Conservation (phyloP, 2,329 filamentous ascomycete genomes). For the Fusarium sp. region DNA sequence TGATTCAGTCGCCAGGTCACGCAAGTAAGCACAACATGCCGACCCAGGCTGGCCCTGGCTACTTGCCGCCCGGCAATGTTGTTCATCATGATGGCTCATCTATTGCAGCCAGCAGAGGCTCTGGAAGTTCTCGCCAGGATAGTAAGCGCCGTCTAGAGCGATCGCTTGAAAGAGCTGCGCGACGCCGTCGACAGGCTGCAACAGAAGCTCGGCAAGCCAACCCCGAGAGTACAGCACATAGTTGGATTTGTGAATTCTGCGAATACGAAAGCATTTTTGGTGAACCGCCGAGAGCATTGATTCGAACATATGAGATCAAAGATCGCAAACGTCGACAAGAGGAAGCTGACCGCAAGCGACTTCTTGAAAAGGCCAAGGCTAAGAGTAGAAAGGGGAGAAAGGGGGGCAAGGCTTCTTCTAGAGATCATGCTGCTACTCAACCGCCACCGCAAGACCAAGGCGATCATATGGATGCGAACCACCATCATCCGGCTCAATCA, state of each 20-base stretch:
- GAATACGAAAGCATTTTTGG: constrained; percentile 98
- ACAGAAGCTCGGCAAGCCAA: constrained; percentile 81
- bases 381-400: constrained; percentile 93
- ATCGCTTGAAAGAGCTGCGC: constrained; percentile 80
- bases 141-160: constrained; percentile 75
- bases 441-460: constrained; percentile 39
- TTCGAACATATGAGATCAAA: constrained; percentile 93
- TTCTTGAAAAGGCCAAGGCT: constrained; percentile 93
- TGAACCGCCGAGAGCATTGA: constrained; percentile 83
- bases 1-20: constrained; percentile 42
- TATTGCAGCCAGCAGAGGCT: constrained; percentile 49
- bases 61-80: constrained; percentile 29
- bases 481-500: constrained; percentile 54
- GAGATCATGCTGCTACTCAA: constrained; percentile 43
- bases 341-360: constrained; percentile 83
- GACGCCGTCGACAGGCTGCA: constrained; percentile 81
- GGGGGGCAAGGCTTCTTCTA: constrained; percentile 64
- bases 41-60: constrained; percentile 30
- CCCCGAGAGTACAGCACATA: constrained; percentile 76
- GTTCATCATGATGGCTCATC: constrained; percentile 52
- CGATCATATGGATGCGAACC: constrained; percentile 42
- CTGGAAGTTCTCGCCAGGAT: constrained; percentile 60
- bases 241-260: constrained; percentile 98
- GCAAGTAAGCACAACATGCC: constrained; percentile 40
- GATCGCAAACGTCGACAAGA: constrained; percentile 87